Evolutionary conservation across 2,329 filamentous ascomycete genomes (phyloP).

Genomic region (Penicillium glabrum): DNA sequence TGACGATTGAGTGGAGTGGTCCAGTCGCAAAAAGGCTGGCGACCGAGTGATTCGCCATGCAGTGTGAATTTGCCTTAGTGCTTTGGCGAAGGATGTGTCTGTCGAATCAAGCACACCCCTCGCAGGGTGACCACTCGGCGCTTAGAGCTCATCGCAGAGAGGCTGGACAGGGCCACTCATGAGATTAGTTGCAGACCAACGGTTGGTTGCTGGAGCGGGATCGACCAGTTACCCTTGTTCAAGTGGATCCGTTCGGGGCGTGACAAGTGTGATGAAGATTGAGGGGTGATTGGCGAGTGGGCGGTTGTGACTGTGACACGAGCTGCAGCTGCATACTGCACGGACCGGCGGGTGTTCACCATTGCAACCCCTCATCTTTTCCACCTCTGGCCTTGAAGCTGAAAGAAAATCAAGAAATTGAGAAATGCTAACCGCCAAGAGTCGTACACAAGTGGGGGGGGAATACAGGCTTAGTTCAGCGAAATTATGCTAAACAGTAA

Average conservation of each 20-base stretch:
- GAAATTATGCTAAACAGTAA: not conserved
- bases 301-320: constrained; percentile 34
- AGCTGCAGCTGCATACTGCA: constrained; percentile 25
- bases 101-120: constrained; percentile 17
- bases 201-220: constrained; percentile 10
- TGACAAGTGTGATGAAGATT: constrained; percentile 22
- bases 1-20: constrained; percentile 14
- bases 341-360: constrained; percentile 7
- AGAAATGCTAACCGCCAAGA: not conserved
- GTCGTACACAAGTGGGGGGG: not conserved
- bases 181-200: not conserved
- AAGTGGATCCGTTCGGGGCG: constrained; percentile 10
- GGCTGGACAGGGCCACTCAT: constrained; percentile 8
- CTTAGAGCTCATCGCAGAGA: constrained; percentile 22
- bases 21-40: not conserved
- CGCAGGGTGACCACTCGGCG: constrained; percentile 12
- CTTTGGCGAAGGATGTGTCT: constrained; percentile 1
- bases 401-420: not conserved
- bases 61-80: constrained; percentile 6
- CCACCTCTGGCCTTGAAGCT: not conserved
- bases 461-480: not conserved
- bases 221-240: constrained; percentile 1
- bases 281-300: constrained; percentile 23
- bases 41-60: not conserved
- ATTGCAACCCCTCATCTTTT: not conserved